Conservation (phyloP, 352 stramenopile genomes). For the Globisporangium echinulatum region DNA sequence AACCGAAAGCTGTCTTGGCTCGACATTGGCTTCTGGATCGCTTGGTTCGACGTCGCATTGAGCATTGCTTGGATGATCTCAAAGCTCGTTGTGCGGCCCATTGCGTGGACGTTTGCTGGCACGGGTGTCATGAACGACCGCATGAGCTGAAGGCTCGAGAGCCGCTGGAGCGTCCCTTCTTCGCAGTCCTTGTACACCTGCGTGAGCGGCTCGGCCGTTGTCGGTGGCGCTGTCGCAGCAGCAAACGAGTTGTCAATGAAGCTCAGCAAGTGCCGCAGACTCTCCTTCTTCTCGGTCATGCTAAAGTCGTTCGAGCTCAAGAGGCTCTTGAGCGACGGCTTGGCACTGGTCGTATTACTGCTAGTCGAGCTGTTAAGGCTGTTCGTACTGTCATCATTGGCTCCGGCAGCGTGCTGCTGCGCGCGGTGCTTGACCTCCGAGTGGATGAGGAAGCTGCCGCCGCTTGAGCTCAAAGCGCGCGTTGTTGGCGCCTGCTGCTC, state of each 20-base stretch:
- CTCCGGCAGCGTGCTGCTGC: constrained; percentile 9
- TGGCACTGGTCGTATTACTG: constrained; percentile 16
- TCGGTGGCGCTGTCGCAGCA: constrained; percentile 10
- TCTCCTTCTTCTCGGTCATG: constrained; percentile 86
- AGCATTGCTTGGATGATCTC: constrained; percentile 87
- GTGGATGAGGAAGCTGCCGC: constrained; percentile 47
- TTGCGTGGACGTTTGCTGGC: constrained; percentile 18
- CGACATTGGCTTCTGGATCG: constrained; percentile 84
- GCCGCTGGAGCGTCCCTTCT: constrained; percentile 54
- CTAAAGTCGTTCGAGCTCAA: constrained; percentile 79
- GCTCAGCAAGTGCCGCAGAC: constrained; percentile 66
- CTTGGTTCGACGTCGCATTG: constrained; percentile 77
- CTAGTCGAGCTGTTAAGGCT: background rate
- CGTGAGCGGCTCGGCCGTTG: constrained; percentile 59
- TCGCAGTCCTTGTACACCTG: constrained; percentile 80
- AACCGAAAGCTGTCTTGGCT: constrained; percentile 85
- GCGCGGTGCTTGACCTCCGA: constrained; percentile 45
- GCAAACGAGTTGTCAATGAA: constrained; percentile 84
- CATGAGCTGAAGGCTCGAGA: constrained; percentile 81
- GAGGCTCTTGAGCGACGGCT: constrained; percentile 71
- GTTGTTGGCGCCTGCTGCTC: constrained; percentile 55
- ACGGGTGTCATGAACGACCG: constrained; percentile 57
- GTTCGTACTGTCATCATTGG: background rate
- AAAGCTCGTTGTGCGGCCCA: constrained; percentile 81
- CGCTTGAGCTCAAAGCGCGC: constrained; percentile 38